A percentile compares a stretch with the other conserved stretches of the same genome.
phyloP scores from a whole-genome alignment of 2,329 filamentous ascomycete species.

The Trichoderma koningii region DNA sequence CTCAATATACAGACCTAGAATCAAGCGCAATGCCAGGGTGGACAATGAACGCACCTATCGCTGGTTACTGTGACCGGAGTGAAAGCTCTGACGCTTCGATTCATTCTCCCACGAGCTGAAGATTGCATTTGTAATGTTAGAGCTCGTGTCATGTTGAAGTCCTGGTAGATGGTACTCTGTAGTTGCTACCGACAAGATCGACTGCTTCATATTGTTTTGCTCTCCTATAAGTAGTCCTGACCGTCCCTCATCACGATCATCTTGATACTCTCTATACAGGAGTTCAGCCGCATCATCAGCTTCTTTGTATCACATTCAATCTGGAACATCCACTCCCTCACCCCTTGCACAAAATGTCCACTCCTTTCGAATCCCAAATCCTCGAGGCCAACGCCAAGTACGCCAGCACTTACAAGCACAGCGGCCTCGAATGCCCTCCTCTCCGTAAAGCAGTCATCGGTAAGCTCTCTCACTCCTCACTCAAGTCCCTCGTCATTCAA shows the following conservation, averaged over 20 bases:
- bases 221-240: slow-evolving; percentile 18
- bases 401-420: slow-evolving; percentile 13
- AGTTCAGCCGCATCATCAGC: neutral
- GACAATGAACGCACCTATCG: neutral
- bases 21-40: neutral
- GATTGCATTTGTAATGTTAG: neutral
- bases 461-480: neutral
- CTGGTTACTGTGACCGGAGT: neutral
- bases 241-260: neutral
- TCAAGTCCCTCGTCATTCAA: fast-evolving
- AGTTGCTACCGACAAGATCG: no score
- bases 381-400: slow-evolving; percentile 14
- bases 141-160: neutral
- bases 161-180: neutral
- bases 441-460: neutral
- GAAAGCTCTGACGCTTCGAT: neutral
- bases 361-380: neutral
- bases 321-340: neutral
- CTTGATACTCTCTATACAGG: no score
- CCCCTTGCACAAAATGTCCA: neutral
- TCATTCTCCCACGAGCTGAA: no score
- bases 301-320: neutral
- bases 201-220: neutral
- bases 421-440: slow-evolving; percentile 14
- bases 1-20: no score